phyloP scores from a whole-genome alignment of 345 rosid species.

The Acer campestre region DNA sequence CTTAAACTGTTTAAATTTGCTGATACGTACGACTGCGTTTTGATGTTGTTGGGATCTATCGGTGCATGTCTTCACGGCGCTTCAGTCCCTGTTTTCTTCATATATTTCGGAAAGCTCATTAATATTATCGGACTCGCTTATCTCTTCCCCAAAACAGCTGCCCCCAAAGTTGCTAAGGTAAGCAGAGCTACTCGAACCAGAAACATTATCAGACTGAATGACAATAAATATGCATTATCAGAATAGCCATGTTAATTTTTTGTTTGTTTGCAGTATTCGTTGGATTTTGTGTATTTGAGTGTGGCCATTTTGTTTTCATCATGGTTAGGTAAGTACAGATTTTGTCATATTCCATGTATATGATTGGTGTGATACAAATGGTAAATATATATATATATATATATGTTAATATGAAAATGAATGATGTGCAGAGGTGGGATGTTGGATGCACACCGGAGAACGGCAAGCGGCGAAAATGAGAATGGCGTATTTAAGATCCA shows the following conservation, averaged over 20 bases:
- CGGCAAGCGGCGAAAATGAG: constrained; percentile 95
- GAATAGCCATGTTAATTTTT: background rate
- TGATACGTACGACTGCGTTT: constrained; percentile 69
- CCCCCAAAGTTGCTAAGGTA: constrained; percentile 92
- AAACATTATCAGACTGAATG: too few relatives aligned
- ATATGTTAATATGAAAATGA: background rate
- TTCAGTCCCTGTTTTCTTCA: constrained; percentile 92
- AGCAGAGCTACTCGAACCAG: too few relatives aligned
- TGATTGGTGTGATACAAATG: too few relatives aligned
- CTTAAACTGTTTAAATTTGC: constrained; percentile 81
- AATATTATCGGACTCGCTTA: constrained; percentile 79
- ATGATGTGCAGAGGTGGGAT: constrained; percentile 71
- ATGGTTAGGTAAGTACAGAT: constrained; percentile 63
- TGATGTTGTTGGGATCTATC: constrained; percentile 86
- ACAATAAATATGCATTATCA: background rate
- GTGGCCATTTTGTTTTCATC: constrained; percentile 85
- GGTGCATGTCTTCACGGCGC: constrained; percentile 90
- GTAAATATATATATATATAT: too few relatives aligned
- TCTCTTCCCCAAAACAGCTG: constrained; percentile 73
- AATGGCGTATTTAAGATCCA: constrained; percentile 79
- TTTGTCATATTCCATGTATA: too few relatives aligned
- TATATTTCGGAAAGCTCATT: constrained; percentile 85
- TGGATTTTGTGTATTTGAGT: constrained; percentile 96
- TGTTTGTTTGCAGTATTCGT: constrained; percentile 69
- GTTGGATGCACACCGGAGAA: constrained; percentile 99